Percentiles rank a stretch among this genome's conserved stretches.
These are phyloP conservation scores for Calonectria honghensis DNA, from an alignment of 2,329 filamentous ascomycete species.

Conservation along the genomic window DNA sequence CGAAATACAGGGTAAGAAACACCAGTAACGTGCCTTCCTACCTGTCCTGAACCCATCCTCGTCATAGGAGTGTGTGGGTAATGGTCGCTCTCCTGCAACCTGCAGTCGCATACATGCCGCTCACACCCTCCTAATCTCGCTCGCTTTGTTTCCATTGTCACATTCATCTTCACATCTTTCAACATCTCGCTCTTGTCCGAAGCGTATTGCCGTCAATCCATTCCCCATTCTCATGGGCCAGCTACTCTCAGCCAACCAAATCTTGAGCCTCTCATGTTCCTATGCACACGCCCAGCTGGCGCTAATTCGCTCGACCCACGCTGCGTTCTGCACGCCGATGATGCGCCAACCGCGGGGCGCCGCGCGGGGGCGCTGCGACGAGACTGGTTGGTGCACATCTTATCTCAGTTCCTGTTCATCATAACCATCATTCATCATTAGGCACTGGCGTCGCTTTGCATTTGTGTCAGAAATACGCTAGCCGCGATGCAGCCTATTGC, in stretches of 20 bases:
- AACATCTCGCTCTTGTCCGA: slow-evolving; percentile 26
- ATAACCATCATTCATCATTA: slow-evolving; percentile 40
- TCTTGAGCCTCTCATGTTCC: slow-evolving; percentile 13
- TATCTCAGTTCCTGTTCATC: slow-evolving; percentile 42
- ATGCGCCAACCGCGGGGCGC: slow-evolving; percentile 39
- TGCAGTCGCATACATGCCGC: slow-evolving; percentile 35
- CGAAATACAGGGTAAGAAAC: neutral
- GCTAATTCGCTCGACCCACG: slow-evolving; percentile 8
- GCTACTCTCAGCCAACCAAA: slow-evolving; percentile 21
- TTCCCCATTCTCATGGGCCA: slow-evolving; percentile 37
- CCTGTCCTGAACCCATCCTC: neutral
- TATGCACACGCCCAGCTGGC: slow-evolving; percentile 26
- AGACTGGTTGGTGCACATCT: slow-evolving; percentile 36
- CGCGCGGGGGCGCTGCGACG: slow-evolving; percentile 37
- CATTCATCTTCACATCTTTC: slow-evolving; percentile 40
- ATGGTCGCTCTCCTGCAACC: neutral
- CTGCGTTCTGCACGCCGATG: slow-evolving; percentile 14
- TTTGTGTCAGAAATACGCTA: slow-evolving; percentile 23
- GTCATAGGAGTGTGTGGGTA: neutral
- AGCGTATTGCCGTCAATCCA: slow-evolving; percentile 27
- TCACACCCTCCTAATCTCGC: slow-evolving; percentile 37
- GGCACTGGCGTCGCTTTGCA: slow-evolving; percentile 11
- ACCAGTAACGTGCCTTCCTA: slow-evolving; percentile 6
- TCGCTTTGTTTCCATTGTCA: slow-evolving; percentile 35
- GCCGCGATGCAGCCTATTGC: slow-evolving; percentile 1